These are phyloP conservation scores for Aspergillus brunneoviolaceus DNA, from an alignment of 2,329 filamentous ascomycete species.

Conservation along the genomic window DNA sequence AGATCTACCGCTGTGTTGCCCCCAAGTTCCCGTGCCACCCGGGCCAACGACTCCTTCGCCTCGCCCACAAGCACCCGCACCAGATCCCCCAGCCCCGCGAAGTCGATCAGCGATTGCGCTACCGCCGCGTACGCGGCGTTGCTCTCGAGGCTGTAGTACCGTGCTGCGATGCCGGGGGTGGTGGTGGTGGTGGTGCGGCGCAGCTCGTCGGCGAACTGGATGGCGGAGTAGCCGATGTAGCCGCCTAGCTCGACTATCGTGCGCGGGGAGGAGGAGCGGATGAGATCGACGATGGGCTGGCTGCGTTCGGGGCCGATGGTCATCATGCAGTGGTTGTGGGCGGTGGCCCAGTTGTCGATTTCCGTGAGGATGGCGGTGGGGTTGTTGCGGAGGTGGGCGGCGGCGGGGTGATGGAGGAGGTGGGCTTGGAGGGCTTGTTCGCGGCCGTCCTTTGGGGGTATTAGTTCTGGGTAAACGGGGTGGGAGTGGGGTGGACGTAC, in stretches of 20 bases:
- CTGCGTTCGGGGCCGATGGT: constrained; percentile 75
- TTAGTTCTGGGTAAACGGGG: too few relatives aligned
- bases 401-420: constrained; percentile 58
- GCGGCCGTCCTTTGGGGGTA: constrained; percentile 58
- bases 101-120: neutral
- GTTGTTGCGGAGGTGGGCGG: constrained; percentile 53
- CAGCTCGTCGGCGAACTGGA: constrained; percentile 67
- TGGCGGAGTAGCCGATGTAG: constrained; percentile 77
- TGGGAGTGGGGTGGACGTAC: too few relatives aligned
- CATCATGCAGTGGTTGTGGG: constrained; percentile 67
- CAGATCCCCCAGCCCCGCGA: neutral
- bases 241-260: constrained; percentile 74
- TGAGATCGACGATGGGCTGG: constrained; percentile 64
- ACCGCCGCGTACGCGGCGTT: neutral
- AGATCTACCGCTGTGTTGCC: neutral
- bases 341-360: constrained; percentile 67
- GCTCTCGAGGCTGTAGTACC: neutral
- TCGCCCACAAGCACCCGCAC: neutral
- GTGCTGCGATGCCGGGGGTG: neutral
- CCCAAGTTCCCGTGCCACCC: neutral
- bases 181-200: constrained; percentile 37
- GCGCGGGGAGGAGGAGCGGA: constrained; percentile 61
- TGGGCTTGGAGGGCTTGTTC: constrained; percentile 56
- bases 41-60: neutral
- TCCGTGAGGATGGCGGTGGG: constrained; percentile 62